Evolutionary conservation across 257 asterid genomes (phyloP).

Genomic region (Buddleja alternifolia): DNA sequence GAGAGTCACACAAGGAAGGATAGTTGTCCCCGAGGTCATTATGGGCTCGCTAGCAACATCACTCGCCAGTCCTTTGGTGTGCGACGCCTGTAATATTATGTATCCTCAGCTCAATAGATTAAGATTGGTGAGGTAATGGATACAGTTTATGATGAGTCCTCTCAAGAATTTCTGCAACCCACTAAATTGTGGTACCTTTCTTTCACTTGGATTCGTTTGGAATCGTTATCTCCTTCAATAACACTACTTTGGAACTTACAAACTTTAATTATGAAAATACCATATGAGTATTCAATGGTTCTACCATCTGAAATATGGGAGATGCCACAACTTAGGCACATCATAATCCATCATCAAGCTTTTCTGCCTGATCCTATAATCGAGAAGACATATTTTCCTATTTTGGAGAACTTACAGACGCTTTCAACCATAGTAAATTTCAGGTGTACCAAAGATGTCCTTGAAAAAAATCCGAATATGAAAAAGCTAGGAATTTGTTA

Average conservation of each 20-base stretch:
- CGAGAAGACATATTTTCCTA: not conserved
- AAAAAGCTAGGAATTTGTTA: slow-evolving; percentile 3
- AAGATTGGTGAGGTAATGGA: not conserved
- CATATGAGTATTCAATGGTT: no score
- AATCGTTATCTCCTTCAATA: not conserved
- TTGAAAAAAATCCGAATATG: slow-evolving; percentile 7
- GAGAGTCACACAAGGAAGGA: not conserved
- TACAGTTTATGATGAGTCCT: no score
- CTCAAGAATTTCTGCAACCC: no score
- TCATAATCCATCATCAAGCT: no score
- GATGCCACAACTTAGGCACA: no score
- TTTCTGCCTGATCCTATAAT: no score
- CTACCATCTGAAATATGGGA: no score
- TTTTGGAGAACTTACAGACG: slow-evolving; percentile 10
- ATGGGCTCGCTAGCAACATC: not conserved
- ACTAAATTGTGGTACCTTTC: no score
- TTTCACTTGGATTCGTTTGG: no score
- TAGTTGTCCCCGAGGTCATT: not conserved
- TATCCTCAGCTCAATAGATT: not conserved
- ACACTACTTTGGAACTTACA: not conserved
- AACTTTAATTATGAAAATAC: not conserved
- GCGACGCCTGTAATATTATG: not conserved
- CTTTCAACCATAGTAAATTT: slow-evolving; percentile 7
- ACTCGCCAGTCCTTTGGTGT: not conserved
- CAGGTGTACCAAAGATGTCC: slow-evolving; percentile 11